phyloP scores from a whole-genome alignment of 176 grass and related monocot species.

The Rhynchospora breviuscula region DNA sequence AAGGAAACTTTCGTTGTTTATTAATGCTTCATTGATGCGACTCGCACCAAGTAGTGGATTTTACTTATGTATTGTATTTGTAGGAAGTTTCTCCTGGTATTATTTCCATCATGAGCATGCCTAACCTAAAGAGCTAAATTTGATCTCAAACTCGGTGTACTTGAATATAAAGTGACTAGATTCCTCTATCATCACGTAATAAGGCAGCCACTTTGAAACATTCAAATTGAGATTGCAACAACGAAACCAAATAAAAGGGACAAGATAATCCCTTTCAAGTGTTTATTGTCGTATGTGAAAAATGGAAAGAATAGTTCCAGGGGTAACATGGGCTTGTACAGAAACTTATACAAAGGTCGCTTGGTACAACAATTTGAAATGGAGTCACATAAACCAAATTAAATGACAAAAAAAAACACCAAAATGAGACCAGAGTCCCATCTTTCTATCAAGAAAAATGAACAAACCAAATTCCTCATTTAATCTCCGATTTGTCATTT shows the following conservation, averaged over 20 bases:
- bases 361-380: neutral
- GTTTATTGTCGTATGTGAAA: neutral
- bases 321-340: neutral
- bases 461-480: neutral
- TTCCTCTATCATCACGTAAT: too few relatives aligned
- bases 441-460: neutral
- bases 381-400: neutral
- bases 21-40: neutral
- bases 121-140: too few relatives aligned
- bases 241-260: neutral
- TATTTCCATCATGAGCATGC: neutral
- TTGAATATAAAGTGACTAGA: too few relatives aligned
- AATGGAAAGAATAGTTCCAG: neutral
- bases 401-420: neutral
- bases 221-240: neutral
- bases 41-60: too few relatives aligned
- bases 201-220: neutral
- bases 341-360: neutral
- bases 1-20: too few relatives aligned
- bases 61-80: too few relatives aligned
- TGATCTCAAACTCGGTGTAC: too few relatives aligned
- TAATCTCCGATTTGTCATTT: neutral
- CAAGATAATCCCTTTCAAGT: neutral
- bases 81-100: neutral
- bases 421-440: neutral